A percentile compares a stretch with the other conserved stretches of the same genome.
phyloP scores from a whole-genome alignment of 164 flowering plant species.

The Vitis amurensis region DNA sequence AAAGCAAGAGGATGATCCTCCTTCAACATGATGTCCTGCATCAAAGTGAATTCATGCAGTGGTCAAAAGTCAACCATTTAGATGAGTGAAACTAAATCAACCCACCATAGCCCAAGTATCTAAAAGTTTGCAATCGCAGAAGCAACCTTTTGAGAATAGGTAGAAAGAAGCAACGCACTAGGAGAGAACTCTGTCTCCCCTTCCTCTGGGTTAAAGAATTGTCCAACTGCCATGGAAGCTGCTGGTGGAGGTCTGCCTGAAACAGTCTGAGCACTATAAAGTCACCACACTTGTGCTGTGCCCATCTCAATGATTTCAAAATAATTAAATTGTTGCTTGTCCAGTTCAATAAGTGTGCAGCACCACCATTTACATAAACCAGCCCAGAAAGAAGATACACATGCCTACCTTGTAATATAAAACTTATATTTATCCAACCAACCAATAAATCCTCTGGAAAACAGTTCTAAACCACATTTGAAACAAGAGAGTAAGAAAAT shows the following conservation, averaged over 20 bases:
- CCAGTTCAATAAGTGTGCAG: neutral
- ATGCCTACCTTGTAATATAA: no score
- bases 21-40: slow-evolving; percentile 68
- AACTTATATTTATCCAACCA: no score
- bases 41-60: slow-evolving; percentile 16
- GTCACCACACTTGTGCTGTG: slow-evolving; percentile 6
- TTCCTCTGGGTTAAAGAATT: slow-evolving; percentile 84
- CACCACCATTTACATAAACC: no score
- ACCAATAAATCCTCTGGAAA: neutral
- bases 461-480: neutral
- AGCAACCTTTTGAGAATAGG: slow-evolving; percentile 59
- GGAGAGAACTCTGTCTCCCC: slow-evolving; percentile 61
- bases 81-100: neutral
- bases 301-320: no score
- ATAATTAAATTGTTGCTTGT: neutral
- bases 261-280: slow-evolving; percentile 60
- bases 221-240: slow-evolving; percentile 99
- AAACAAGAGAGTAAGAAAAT: neutral
- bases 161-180: slow-evolving; percentile 52
- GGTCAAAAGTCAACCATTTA: slow-evolving; percentile 6
- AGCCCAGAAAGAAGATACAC: no score
- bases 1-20: slow-evolving; percentile 91
- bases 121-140: slow-evolving; percentile 3
- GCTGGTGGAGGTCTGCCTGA: slow-evolving; percentile 99
- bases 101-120: slow-evolving; percentile 5